phyloP scores from a whole-genome alignment of 768 basidiomycete species.

The Candolleomyces aberdarensis region DNA sequence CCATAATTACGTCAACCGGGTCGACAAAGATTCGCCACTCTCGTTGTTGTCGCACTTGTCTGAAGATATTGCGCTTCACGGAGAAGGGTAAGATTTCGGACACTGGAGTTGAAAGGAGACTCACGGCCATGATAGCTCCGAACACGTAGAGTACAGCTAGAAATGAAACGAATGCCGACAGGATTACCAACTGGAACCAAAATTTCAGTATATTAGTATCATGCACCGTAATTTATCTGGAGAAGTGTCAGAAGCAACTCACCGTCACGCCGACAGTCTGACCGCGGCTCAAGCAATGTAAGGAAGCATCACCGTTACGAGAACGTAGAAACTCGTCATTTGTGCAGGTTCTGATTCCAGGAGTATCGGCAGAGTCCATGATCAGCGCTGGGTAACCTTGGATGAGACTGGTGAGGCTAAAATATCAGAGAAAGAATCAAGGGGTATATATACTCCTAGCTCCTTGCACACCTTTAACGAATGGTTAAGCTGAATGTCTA shows the following conservation, averaged over 20 bases:
- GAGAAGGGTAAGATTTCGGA: background rate
- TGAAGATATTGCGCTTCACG: background rate
- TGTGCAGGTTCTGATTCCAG: background rate
- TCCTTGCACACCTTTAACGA: too few species aligned
- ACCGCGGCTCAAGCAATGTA: background rate
- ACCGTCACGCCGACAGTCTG: background rate
- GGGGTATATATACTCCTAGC: too few species aligned
- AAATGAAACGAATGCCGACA: background rate
- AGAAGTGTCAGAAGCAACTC: background rate
- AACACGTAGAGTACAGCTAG: background rate
- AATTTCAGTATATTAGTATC: background rate
- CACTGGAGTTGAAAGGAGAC: background rate
- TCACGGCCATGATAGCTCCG: background rate
- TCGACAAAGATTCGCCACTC: background rate
- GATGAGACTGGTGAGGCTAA: too few species aligned
- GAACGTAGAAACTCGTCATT: background rate
- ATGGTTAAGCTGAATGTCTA: too few species aligned
- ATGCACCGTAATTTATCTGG: background rate
- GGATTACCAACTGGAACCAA: background rate
- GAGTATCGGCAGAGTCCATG: background rate
- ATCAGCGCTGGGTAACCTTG: background rate
- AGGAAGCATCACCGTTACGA: background rate
- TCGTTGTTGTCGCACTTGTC: background rate
- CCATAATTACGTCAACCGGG: background rate
- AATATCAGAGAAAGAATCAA: too few species aligned